These are phyloP conservation scores for Ophiostoma quercus DNA, from an alignment of 2,329 filamentous ascomycete genomes.

Conservation along the genomic window DNA sequence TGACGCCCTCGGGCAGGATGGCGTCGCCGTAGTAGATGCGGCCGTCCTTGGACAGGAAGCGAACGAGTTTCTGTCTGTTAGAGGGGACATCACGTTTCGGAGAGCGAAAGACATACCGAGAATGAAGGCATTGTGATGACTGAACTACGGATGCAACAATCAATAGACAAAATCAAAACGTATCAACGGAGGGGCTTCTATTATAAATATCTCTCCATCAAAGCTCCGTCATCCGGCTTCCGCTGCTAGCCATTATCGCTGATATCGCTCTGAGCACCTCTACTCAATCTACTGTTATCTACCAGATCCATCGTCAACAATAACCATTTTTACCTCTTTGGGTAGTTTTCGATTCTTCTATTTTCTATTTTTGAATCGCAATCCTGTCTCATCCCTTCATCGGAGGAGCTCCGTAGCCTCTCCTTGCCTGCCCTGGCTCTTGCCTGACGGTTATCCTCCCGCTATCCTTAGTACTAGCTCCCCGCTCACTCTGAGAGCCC, in stretches of 20 bases:
- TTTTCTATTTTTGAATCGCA: neutral
- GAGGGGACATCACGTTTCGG: too few relatives aligned
- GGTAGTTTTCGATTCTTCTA: conserved; percentile 13
- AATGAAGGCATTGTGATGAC: conserved; percentile 39
- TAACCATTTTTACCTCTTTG: conserved; percentile 6
- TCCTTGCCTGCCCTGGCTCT: neutral
- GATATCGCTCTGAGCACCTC: too few relatives aligned
- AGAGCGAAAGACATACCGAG: conserved; percentile 36
- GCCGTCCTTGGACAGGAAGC: conserved; percentile 68
- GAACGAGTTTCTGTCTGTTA: conserved; percentile 57
- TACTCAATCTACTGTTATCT: neutral
- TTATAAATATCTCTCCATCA: neutral
- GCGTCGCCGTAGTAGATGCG: conserved; percentile 69
- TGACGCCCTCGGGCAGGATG: conserved; percentile 56
- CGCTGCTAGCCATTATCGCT: neutral
- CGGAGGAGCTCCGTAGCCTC: neutral
- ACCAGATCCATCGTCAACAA: neutral
- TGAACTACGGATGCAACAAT: neutral
- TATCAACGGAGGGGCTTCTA: neutral
- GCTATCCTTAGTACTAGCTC: neutral
- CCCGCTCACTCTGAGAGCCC: neutral
- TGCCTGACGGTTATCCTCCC: neutral
- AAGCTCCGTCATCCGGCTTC: neutral
- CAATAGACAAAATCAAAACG: neutral
- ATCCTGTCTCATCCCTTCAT: neutral